Evolutionary conservation across 169 alveolate genomes (phyloP).

Genomic region (Plasmodium relictum): DNA sequence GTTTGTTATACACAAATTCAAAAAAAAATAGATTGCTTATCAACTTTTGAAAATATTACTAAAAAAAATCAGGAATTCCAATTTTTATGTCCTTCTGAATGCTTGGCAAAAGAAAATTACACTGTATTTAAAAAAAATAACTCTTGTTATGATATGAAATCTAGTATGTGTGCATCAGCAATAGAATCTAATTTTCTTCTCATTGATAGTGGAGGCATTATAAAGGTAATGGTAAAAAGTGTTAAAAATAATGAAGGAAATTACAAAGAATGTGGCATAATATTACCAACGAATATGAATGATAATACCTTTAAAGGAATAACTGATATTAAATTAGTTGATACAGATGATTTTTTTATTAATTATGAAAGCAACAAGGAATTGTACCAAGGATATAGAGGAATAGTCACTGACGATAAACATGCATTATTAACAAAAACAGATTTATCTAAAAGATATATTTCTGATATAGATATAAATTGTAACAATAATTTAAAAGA

Average conservation of each 20-base stretch:
- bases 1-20: conserved; percentile 35
- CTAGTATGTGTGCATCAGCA: conserved; percentile 65
- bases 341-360: conserved; percentile 69
- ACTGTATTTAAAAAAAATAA: neutral
- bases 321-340: conserved; percentile 71
- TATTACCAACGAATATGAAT: conserved; percentile 38
- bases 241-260: conserved; percentile 30
- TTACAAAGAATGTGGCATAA: conserved; percentile 36
- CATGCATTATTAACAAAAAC: conserved; percentile 60
- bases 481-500: conserved; percentile 45
- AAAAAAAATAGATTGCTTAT: conserved; percentile 50
- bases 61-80: conserved; percentile 45
- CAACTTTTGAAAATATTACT: conserved; percentile 45
- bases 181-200: conserved; percentile 29
- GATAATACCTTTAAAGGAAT: conserved; percentile 60
- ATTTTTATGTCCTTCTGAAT: conserved; percentile 56
- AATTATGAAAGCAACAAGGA: conserved; percentile 47
- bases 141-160: conserved; percentile 23
- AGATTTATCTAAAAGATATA: conserved; percentile 48
- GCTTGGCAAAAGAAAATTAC: neutral
- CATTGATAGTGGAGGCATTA: conserved; percentile 27
- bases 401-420: conserved; percentile 74
- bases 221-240: conserved; percentile 30
- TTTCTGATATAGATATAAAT: conserved; percentile 67
- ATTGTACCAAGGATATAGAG: conserved; percentile 65